A percentile compares a stretch with the other conserved stretches of the same genome.
Evolutionary conservation across 2,329 filamentous ascomycete genomes (phyloP).

Genomic region (Parastagonospora nodorum): DNA sequence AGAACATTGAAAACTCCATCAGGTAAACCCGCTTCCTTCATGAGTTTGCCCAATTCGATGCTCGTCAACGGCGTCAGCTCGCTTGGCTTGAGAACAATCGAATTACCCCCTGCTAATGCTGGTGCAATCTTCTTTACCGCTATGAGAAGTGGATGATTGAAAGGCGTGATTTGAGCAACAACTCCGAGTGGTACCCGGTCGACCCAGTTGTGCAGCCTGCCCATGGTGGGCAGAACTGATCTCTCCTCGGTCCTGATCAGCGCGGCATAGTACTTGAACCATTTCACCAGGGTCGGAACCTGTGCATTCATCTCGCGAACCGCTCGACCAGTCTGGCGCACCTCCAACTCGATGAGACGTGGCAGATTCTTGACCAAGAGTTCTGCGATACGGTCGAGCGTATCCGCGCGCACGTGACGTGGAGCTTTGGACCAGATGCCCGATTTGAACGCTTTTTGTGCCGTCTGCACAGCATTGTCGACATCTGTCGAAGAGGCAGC

Average conservation of each 20-base stretch:
- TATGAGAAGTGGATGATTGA: slow-evolving; percentile 48
- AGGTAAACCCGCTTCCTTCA: slow-evolving; percentile 45
- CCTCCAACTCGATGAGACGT: slow-evolving; percentile 66
- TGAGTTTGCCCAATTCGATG: slow-evolving; percentile 42
- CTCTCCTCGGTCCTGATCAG: slow-evolving; percentile 71
- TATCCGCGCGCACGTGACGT: slow-evolving; percentile 63
- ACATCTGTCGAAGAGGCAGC: slow-evolving; percentile 55
- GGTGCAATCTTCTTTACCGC: slow-evolving; percentile 49
- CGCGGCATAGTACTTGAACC: slow-evolving; percentile 74
- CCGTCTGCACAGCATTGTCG: slow-evolving; percentile 47
- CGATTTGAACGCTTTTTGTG: slow-evolving; percentile 55
- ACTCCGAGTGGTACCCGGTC: slow-evolving; percentile 46
- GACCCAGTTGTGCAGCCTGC: slow-evolving; percentile 56
- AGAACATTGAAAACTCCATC: slow-evolving; percentile 45
- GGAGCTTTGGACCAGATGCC: slow-evolving; percentile 64
- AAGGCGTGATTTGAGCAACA: slow-evolving; percentile 47
- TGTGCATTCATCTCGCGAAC: slow-evolving; percentile 74
- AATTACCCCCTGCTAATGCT: slow-evolving; percentile 44
- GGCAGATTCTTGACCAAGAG: slow-evolving; percentile 60
- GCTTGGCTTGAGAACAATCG: slow-evolving; percentile 45
- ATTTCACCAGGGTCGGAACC: slow-evolving; percentile 67
- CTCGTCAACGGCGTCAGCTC: slow-evolving; percentile 46
- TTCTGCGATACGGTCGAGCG: slow-evolving; percentile 64
- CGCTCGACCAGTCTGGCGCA: slow-evolving; percentile 69
- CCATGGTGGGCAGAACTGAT: slow-evolving; percentile 67